Percentiles rank a stretch among this genome's conserved stretches.
phyloP scores from a whole-genome alignment of 2,329 filamentous ascomycete genomes.

The Shiraia bambusicola region DNA sequence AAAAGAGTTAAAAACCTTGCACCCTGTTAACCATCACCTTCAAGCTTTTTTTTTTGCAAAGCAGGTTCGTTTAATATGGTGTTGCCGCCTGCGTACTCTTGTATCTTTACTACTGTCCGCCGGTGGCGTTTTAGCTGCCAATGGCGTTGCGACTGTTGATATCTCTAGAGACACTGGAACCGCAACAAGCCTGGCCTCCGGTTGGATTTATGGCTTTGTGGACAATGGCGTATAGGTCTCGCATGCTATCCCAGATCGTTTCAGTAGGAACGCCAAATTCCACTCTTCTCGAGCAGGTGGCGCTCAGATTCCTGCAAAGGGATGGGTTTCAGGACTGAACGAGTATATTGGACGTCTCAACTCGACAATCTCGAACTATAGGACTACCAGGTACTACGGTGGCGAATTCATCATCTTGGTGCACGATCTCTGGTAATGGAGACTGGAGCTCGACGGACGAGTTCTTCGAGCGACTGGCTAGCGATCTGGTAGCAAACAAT shows the following conservation, averaged over 20 bases:
- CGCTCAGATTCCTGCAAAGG: slow-evolving; percentile 43
- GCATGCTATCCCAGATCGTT: slow-evolving; percentile 39
- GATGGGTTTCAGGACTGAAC: slow-evolving; percentile 42
- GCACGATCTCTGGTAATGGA: slow-evolving; percentile 52
- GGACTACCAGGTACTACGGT: slow-evolving; percentile 46
- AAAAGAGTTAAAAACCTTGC: too few species aligned
- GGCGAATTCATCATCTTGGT: slow-evolving; percentile 50
- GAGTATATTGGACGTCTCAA: slow-evolving; percentile 43
- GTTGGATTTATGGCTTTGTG: slow-evolving; percentile 49
- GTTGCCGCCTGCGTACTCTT: background rate
- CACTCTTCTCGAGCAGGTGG: slow-evolving; percentile 46
- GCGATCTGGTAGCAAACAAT: slow-evolving; percentile 43
- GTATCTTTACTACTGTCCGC: background rate
- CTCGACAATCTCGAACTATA: slow-evolving; percentile 51
- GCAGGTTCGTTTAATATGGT: background rate
- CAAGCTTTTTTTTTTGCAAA: too few species aligned
- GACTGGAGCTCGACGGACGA: slow-evolving; percentile 51
- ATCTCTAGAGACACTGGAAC: slow-evolving; percentile 23
- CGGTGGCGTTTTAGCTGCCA: background rate
- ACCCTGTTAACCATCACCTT: too few species aligned
- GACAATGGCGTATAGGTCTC: slow-evolving; percentile 39
- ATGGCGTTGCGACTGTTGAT: slow-evolving; percentile 11
- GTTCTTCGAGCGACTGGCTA: slow-evolving; percentile 46
- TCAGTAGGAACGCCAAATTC: slow-evolving; percentile 46
- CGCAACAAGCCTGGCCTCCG: slow-evolving; percentile 44